A percentile compares a stretch with the other conserved stretches of the same genome.
phyloP scores from a whole-genome alignment of 148 eudicot genomes.

The Vaccinium darrowii region DNA sequence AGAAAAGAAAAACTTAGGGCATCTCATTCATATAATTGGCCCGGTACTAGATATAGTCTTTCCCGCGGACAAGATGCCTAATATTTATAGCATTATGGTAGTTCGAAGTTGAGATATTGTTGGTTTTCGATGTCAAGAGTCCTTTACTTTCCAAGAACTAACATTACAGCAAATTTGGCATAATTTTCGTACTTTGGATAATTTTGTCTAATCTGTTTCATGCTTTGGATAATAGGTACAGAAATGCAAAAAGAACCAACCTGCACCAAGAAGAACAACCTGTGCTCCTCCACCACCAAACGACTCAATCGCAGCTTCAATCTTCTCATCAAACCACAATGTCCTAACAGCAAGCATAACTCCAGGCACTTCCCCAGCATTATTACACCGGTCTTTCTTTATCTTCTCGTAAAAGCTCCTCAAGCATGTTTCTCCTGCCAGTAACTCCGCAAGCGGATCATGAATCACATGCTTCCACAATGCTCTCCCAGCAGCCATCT shows the following conservation, averaged over 20 bases:
- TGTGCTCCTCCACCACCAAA: slow-evolving; percentile 55
- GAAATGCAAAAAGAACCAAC: slow-evolving; percentile 32
- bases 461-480: slow-evolving; percentile 83
- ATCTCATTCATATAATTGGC: neutral
- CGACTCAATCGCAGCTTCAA: slow-evolving; percentile 66
- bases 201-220: neutral
- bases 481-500: slow-evolving; percentile 91
- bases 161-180: neutral
- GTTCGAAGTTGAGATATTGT: neutral
- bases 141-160: neutral
- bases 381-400: slow-evolving; percentile 56
- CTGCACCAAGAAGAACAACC: slow-evolving; percentile 92
- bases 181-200: neutral
- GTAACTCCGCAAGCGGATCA: slow-evolving; percentile 74
- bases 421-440: slow-evolving; percentile 78
- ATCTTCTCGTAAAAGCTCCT: slow-evolving; percentile 75
- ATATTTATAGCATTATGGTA: too few species aligned
- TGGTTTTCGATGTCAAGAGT: neutral
- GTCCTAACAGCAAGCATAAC: slow-evolving; percentile 90
- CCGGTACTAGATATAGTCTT: neutral
- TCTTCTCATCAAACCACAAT: slow-evolving; percentile 82
- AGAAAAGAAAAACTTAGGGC: too few species aligned
- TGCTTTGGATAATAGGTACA: neutral
- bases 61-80: neutral
- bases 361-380: slow-evolving; percentile 83